Percentiles rank a stretch among this genome's conserved stretches.
These are phyloP conservation scores for Apophysomyces variabilis DNA, from an alignment of 371 early-diverging fungal species.

Conservation along the genomic window DNA sequence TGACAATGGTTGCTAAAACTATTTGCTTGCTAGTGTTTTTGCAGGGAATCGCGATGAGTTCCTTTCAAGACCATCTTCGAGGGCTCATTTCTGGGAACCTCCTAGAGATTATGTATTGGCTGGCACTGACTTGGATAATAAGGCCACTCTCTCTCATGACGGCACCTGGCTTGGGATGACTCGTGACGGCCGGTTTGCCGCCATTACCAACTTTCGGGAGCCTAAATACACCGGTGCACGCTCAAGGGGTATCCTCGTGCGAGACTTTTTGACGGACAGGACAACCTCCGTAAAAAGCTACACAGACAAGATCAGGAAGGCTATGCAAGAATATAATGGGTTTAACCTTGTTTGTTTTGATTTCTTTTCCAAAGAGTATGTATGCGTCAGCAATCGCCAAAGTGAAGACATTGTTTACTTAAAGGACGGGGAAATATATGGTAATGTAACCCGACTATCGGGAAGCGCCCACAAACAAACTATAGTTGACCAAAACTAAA, in stretches of 20 bases:
- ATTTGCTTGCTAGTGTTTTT: constrained; percentile 45
- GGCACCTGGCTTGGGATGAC: constrained; percentile 70
- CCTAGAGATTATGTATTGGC: constrained; percentile 40
- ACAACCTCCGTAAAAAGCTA: constrained; percentile 23
- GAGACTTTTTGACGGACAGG: constrained; percentile 37
- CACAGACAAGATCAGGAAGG: constrained; percentile 28
- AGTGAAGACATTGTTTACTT: constrained; percentile 25
- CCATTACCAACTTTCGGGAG: constrained; percentile 66
- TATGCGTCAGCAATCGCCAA: constrained; percentile 49
- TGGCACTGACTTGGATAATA: constrained; percentile 45
- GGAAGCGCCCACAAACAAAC: background rate
- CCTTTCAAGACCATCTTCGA: constrained; percentile 50
- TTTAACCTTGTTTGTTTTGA: constrained; percentile 60
- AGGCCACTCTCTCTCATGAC: constrained; percentile 25
- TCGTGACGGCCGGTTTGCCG: constrained; percentile 53
- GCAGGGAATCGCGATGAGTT: constrained; percentile 69
- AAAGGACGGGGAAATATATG: constrained; percentile 36
- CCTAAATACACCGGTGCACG: constrained; percentile 36
- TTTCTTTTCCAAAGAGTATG: constrained; percentile 27
- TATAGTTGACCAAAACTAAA: background rate
- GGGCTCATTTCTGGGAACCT: constrained; percentile 61
- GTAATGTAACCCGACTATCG: constrained; percentile 22
- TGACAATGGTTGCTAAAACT: constrained; percentile 24
- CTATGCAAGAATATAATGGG: constrained; percentile 48
- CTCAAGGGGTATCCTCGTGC: constrained; percentile 61